Base-by-base conservation (phyloP, 106 monocot species). In the Dendrobium officinale region DNA sequence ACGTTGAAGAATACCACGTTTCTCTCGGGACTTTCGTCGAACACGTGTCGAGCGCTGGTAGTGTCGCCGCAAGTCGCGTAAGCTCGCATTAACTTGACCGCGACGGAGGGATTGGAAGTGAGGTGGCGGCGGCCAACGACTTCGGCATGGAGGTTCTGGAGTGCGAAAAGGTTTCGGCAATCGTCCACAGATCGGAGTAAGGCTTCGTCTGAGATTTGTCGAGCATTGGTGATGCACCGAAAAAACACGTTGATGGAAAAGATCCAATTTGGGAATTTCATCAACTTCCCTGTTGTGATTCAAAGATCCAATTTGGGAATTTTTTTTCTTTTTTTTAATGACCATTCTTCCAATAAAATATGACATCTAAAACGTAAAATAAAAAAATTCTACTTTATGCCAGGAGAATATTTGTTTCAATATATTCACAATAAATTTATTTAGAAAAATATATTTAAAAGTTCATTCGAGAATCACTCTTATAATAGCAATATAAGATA, bases 1-100 rank as follows among this genome's bases (percentile, higher is more conserved):
- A 94, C 97, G 67, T 94, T 98, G 85, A 86, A 98, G 79, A 91
- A 92, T 81, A 98, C 40, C 68, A 89, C 83, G 59, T 81, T 90
- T 24, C 67, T 83, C 9, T 78, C 4, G 29, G 83, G 20, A 22
- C 73, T 86, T 80, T 24, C 31, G 83, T 94, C 92, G 86, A 98
- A 94, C 82, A 98, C 41, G 64, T 77, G 68, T 77, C 94, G 92
- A 42, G 92, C 81, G 55, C 31, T 5, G 7, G 15, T 2, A 41
- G 86, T 81, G 49, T 86, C 80, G 77, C 88, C 92, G 80, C 88
- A 89, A 20, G 88, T 78, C 0, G 89, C 77, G 79, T 89, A 92
- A 24, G 89, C 88, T 6, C 91, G 85, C 89, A 94, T 94, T 75
- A 94, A 89, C 84, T 91, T 94, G 86, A 98, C 41, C 24, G 77